Percentiles rank a stretch among this genome's conserved stretches.
These are phyloP conservation scores for Herpetomonas tarakana DNA, from an alignment of 208 protist genomes.

Conservation along the genomic window DNA sequence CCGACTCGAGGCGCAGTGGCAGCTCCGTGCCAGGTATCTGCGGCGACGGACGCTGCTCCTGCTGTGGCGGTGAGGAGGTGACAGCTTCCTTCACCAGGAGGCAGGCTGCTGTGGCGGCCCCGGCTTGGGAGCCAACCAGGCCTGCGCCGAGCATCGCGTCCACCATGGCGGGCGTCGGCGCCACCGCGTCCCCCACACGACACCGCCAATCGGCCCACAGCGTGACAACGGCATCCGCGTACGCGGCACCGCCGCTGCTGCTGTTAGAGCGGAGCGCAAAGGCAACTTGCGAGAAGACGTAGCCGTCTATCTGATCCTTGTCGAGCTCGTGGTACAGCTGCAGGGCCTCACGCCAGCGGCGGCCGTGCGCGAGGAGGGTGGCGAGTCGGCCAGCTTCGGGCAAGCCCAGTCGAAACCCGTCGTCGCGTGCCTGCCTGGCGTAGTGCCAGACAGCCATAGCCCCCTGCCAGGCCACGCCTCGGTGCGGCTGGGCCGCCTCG, in stretches of 20 bases:
- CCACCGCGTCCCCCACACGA: conserved; percentile 40
- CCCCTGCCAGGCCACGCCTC: conserved; percentile 18
- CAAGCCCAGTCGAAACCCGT: conserved; percentile 6
- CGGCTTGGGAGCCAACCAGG: conserved; percentile 22
- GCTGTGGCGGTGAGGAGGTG: too few species aligned
- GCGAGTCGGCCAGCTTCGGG: conserved; percentile 49
- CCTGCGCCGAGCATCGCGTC: conserved; percentile 43
- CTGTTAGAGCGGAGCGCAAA: conserved; percentile 46
- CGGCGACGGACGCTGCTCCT: background rate
- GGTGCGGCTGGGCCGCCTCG: conserved; percentile 9
- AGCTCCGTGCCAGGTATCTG: conserved; percentile 14
- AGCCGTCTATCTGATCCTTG: conserved; percentile 37
- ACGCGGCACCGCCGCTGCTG: too few species aligned
- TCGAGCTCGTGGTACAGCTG: conserved; percentile 30
- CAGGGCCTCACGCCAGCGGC: conserved; percentile 50
- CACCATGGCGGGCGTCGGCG: conserved; percentile 45
- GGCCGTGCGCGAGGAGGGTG: conserved; percentile 42
- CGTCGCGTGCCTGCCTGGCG: background rate
- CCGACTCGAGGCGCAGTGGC: conserved; percentile 34
- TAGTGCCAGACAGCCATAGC: conserved; percentile 23
- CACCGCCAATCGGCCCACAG: conserved; percentile 72
- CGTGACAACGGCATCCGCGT: conserved; percentile 29
- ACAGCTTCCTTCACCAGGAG: conserved; percentile 12
- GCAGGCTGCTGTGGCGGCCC: conserved; percentile 16
- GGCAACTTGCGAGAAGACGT: conserved; percentile 48